Percentiles rank a stretch among this genome's conserved stretches.
These are phyloP conservation scores for Fraxinus sp. DNA, from an alignment of 305 asterid genomes.

Conservation along the genomic window DNA sequence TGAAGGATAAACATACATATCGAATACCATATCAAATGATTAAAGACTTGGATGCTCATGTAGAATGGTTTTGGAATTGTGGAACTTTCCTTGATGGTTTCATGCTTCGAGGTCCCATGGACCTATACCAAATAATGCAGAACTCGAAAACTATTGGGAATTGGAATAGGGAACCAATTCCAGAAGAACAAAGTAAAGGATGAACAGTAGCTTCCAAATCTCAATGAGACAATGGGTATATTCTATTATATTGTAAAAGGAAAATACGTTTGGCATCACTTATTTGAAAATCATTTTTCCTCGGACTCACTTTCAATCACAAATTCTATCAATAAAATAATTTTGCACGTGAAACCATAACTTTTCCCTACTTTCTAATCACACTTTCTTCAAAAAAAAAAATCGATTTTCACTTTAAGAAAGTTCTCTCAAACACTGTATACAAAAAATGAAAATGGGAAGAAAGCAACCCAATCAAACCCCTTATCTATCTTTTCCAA, in stretches of 20 bases:
- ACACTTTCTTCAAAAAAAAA: neutral
- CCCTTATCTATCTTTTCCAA: neutral
- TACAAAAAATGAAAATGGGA: neutral
- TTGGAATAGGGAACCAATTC: conserved; percentile 26
- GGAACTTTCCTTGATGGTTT: neutral
- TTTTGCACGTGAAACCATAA: neutral
- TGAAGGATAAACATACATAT: neutral
- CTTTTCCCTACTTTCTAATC: neutral
- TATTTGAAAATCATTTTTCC: neutral
- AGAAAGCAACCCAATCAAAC: neutral
- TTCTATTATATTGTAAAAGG: neutral
- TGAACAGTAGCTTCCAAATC: neutral
- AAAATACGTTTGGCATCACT: neutral
- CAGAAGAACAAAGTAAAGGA: neutral
- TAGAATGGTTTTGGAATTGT: too few species aligned
- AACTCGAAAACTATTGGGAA: neutral
- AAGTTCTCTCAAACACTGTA: neutral
- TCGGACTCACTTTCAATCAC: neutral
- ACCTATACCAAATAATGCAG: neutral
- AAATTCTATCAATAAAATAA: too few species aligned
- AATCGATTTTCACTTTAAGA: neutral
- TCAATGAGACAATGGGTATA: neutral
- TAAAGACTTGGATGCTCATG: neutral
- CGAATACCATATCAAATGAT: neutral
- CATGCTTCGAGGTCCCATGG: neutral